A percentile compares a stretch with the other conserved stretches of the same genome.
These are phyloP conservation scores for Roridomyces roridus DNA, from an alignment of 768 basidiomycete species.

Conservation along the genomic window DNA sequence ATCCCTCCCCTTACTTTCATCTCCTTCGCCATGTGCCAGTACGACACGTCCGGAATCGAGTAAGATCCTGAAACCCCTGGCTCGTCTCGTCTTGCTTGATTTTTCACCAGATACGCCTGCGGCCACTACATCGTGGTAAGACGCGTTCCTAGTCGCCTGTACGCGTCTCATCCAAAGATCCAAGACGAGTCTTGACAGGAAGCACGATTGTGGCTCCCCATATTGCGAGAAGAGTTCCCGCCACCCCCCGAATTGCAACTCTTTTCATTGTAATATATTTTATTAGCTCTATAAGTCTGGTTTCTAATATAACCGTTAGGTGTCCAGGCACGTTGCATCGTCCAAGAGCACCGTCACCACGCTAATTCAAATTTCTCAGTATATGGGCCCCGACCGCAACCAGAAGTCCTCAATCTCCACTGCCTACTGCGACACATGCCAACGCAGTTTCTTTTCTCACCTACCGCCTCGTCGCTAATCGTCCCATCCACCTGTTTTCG, in stretches of 20 bases:
- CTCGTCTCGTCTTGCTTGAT: constrained; percentile 23
- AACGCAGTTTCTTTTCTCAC: constrained; percentile 52
- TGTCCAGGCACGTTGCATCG: constrained; percentile 44
- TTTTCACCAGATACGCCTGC: constrained; percentile 71
- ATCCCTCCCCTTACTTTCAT: not conserved
- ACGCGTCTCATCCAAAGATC: constrained; percentile 16
- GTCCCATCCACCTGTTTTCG: constrained; percentile 11
- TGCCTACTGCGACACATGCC: constrained; percentile 63
- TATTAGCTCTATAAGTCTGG: no score
- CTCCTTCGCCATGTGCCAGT: constrained; percentile 39
- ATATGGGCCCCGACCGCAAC: constrained; percentile 70
- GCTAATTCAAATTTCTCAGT: constrained; percentile 44
- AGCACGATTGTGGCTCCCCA: constrained; percentile 60
- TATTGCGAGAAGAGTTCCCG: constrained; percentile 44
- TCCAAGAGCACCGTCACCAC: constrained; percentile 9
- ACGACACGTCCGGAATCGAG: constrained; percentile 42
- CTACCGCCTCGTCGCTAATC: not conserved
- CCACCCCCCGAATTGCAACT: constrained; percentile 39
- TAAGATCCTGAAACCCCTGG: constrained; percentile 35
- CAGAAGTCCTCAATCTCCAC: constrained; percentile 63
- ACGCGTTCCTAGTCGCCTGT: constrained; percentile 32
- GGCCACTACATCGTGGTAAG: constrained; percentile 77
- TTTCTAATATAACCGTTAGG: no score
- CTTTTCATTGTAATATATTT: no score
- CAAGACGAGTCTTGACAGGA: constrained; percentile 57